Evolutionary conservation across 2,329 filamentous ascomycete genomes (phyloP).

Genomic region (Colletotrichum horii): DNA sequence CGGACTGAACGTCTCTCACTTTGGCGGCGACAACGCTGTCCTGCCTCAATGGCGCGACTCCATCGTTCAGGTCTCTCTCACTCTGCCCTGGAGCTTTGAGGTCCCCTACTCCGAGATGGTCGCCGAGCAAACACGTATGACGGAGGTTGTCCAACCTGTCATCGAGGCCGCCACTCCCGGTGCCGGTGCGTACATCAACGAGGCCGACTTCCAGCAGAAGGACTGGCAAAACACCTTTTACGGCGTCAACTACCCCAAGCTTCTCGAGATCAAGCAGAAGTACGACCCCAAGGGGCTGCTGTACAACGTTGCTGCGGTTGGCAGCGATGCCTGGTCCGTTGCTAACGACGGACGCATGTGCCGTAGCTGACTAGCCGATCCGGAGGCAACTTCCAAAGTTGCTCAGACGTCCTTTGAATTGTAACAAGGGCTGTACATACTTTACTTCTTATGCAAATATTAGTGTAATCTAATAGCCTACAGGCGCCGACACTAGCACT

Average conservation of each 20-base stretch:
- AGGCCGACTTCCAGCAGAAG: constrained; percentile 35
- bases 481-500: not conserved
- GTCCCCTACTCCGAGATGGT: constrained; percentile 17
- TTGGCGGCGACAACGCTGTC: constrained; percentile 34
- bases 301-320: constrained; percentile 32
- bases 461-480: not conserved
- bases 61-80: constrained; percentile 34
- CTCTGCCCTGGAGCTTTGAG: constrained; percentile 16
- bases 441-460: not conserved
- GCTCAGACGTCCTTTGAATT: not conserved
- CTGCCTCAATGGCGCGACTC: constrained; percentile 46
- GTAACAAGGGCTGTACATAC: not conserved
- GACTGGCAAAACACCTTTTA: constrained; percentile 35
- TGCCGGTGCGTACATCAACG: constrained; percentile 34
- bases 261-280: constrained; percentile 33
- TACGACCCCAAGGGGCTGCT: constrained; percentile 35
- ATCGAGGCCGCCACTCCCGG: constrained; percentile 31
- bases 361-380: not conserved
- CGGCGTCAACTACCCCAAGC: constrained; percentile 30
- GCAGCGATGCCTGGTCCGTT: constrained; percentile 29
- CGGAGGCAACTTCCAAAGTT: not conserved
- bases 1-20: constrained; percentile 16
- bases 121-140: constrained; percentile 24
- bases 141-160: constrained; percentile 34
- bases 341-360: constrained; percentile 24